Conservation (phyloP, 148 eudicot genomes). For the Heliamphora exappendiculata region DNA sequence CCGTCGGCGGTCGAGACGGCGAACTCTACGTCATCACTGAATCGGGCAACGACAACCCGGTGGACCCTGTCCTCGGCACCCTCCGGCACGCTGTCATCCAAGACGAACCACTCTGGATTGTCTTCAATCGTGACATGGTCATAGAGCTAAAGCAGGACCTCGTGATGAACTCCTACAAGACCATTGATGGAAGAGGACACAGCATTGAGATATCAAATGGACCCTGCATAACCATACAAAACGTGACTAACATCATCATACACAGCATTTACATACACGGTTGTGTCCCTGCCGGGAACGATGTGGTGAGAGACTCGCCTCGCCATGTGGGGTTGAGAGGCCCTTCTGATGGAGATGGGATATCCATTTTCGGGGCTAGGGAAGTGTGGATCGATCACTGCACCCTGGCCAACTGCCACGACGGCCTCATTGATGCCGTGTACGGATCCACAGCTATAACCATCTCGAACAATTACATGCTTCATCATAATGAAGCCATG, state of each 20-base stretch:
- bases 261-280: slow-evolving; percentile 21
- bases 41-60: slow-evolving; percentile 13
- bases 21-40: slow-evolving; percentile 17
- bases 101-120: slow-evolving; percentile 17
- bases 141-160: slow-evolving; percentile 17
- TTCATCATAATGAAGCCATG: slow-evolving; percentile 20
- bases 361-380: slow-evolving; percentile 16
- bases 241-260: slow-evolving; percentile 14
- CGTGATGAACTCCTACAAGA: slow-evolving; percentile 22
- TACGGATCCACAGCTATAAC: slow-evolving; percentile 19
- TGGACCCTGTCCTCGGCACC: slow-evolving; percentile 13
- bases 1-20: slow-evolving; percentile 18
- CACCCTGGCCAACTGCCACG: slow-evolving; percentile 10
- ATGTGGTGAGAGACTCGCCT: slow-evolving; percentile 16
- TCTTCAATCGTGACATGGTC: slow-evolving; percentile 18
- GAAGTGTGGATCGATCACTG: slow-evolving; percentile 22
- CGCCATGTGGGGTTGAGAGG: slow-evolving; percentile 13
- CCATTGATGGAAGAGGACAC: slow-evolving; percentile 21
- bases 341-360: slow-evolving; percentile 23
- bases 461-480: slow-evolving; percentile 22
- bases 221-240: slow-evolving; percentile 16
- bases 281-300: slow-evolving; percentile 21
- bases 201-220: slow-evolving; percentile 14
- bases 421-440: slow-evolving; percentile 19
- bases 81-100: slow-evolving; percentile 24